These are phyloP conservation scores for Schizochytrium sp. DNA, from an alignment of 108 stramenopile genomes.

Conservation along the genomic window DNA sequence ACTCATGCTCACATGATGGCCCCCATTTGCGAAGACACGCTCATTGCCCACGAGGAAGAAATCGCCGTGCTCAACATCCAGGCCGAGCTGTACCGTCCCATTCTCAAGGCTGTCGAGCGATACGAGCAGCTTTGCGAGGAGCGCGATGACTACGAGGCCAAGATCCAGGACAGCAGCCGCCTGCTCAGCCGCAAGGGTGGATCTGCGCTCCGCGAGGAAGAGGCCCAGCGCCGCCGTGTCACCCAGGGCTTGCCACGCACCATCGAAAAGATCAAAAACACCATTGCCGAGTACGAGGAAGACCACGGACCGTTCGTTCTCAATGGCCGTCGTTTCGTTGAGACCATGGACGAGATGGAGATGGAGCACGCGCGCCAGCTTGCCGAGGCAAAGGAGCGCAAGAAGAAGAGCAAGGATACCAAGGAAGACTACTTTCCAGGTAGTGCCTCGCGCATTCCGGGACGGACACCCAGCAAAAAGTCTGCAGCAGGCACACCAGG, in stretches of 20 bases:
- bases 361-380: background rate
- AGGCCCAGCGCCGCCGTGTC: conserved; percentile 2
- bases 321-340: background rate
- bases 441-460: background rate
- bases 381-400: background rate
- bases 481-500: background rate
- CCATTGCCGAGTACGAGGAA: conserved; percentile 8
- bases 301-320: background rate
- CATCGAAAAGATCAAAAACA: background rate
- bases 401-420: background rate
- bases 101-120: conserved; percentile 1
- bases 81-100: conserved; percentile 13
- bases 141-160: background rate
- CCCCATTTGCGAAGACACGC: conserved; percentile 13
- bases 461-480: background rate
- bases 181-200: background rate
- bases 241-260: background rate
- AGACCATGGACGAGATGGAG: background rate
- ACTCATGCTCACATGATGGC: conserved; percentile 14
- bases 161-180: conserved; percentile 5
- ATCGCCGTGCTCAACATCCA: conserved; percentile 12
- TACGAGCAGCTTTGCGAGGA: conserved; percentile 15
- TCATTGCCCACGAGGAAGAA: background rate
- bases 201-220: background rate
- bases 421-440: background rate